A percentile compares a stretch with the other conserved stretches of the same genome.
Conservation (phyloP, 2,329 filamentous ascomycete genomes). For the Ophiostoma himal-ulmi region DNA sequence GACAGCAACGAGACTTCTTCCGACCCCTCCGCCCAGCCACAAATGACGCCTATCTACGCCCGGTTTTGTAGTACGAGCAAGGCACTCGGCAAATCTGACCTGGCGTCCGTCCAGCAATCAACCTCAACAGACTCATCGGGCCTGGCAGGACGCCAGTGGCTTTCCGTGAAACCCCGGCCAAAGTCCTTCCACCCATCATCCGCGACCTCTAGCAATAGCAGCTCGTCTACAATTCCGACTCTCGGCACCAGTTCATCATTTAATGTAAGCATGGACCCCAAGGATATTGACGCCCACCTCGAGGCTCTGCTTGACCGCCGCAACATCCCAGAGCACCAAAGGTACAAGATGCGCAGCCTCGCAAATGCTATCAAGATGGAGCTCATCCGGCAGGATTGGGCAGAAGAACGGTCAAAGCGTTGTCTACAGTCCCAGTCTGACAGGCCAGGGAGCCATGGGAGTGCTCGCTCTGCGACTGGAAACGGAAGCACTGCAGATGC, state of each 20-base stretch:
- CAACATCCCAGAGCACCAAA: slow-evolving; percentile 89
- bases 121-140: slow-evolving; percentile 18
- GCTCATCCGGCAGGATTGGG: slow-evolving; percentile 85
- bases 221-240: slow-evolving; percentile 24
- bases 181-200: slow-evolving; percentile 45
- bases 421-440: not conserved
- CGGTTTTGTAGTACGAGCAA: slow-evolving; percentile 52
- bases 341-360: slow-evolving; percentile 88
- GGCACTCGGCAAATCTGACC: slow-evolving; percentile 19
- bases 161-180: slow-evolving; percentile 41
- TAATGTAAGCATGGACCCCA: slow-evolving; percentile 49
- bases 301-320: slow-evolving; percentile 70
- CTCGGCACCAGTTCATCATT: slow-evolving; percentile 35
- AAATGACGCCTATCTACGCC: slow-evolving; percentile 71
- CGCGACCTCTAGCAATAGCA: slow-evolving; percentile 34
- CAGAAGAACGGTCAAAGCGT: slow-evolving; percentile 52
- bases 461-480: slow-evolving; percentile 37
- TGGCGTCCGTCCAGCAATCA: slow-evolving; percentile 19
- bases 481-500: slow-evolving; percentile 9
- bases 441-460: slow-evolving; percentile 37
- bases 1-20: slow-evolving; percentile 26
- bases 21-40: not conserved
- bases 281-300: slow-evolving; percentile 52
- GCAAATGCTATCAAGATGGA: slow-evolving; percentile 90
- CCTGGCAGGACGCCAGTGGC: slow-evolving; percentile 17